Evolutionary conservation across 1,284 basidiomycete species (phyloP), one percentile per base, ranked within the genome.

Genomic region (Coriolopsis trogii): DNA sequence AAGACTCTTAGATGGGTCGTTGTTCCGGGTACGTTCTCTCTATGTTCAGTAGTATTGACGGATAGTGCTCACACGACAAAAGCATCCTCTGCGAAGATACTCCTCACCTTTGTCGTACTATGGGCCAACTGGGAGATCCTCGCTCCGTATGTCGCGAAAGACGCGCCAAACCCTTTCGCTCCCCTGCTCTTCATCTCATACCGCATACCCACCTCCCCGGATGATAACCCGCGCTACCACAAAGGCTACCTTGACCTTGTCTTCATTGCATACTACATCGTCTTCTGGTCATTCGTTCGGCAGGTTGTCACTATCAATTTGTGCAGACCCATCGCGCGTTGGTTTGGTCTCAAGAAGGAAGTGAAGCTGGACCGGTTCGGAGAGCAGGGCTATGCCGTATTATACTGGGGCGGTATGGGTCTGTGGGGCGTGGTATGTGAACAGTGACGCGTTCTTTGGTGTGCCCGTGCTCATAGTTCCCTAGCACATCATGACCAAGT

Each of bases 231-330:
- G 0, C 81, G 82, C 37, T 97, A 94, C 66, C 77, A 75, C 34
- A 97, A 96, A 70, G 83, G 86, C 16, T 87, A 83, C 62, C 71
- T 81, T 61, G 97, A 99, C 68, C 62, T 97, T 6, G 68, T 80
- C 16, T 99, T 99, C 73, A 68, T 98, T 40, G 79, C 79, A 3
- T 98, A 94, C 71, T 82, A 97, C 70, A 79, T 98, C 69, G 76
- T 99, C 37, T 88, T 98, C 61, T 99, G 91, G 74, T 96, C 93
- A 1, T 93, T 95, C 68, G 67, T 97, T 26, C 87, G 97, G 29
- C 95, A 98, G 71, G 70, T 79, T 28, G 71, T 94, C 62, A 85
- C 88, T 8, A 60, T 91, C 62, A 83, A 85, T 59, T 41, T 94
- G 15, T 85, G 88, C 51, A 75, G 78, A 34, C 91, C 91, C 0